These are phyloP conservation scores for Diaporthe citri DNA, from an alignment of 2,329 filamentous ascomycete genomes.

Conservation along the genomic window DNA sequence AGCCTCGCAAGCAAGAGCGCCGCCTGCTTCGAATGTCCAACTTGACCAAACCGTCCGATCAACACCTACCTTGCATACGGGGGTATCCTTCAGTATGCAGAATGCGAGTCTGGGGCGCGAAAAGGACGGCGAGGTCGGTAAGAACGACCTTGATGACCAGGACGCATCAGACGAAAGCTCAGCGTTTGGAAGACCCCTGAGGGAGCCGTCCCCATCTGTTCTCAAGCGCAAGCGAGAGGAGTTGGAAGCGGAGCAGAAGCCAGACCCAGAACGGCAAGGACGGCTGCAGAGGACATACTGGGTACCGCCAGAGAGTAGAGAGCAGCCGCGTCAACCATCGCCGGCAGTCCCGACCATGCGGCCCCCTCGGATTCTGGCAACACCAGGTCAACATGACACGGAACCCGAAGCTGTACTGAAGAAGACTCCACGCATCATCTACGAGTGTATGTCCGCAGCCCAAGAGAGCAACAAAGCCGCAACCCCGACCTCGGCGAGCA, in stretches of 20 bases:
- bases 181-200: conserved; percentile 24
- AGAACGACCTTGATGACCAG: not conserved
- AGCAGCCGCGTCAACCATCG: not conserved
- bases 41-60: not conserved
- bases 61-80: conserved; percentile 15
- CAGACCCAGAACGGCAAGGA: not conserved
- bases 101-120: not conserved
- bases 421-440: not conserved
- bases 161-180: not conserved
- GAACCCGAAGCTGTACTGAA: not conserved
- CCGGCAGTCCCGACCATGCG: not conserved
- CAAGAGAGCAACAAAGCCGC: not conserved
- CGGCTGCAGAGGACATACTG: not conserved
- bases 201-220: conserved; percentile 19
- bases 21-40: not conserved
- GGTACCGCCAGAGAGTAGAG: not conserved
- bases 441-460: not conserved
- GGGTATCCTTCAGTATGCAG: conserved; percentile 21
- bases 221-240: conserved; percentile 36
- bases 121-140: not conserved
- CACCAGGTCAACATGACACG: not conserved
- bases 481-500: not conserved
- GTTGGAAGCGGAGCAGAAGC: not conserved
- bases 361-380: not conserved
- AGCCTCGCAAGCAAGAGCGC: not conserved